Base-by-base conservation (phyloP, 2,329 filamentous ascomycete genomes). In the Phialophora expanda region DNA sequence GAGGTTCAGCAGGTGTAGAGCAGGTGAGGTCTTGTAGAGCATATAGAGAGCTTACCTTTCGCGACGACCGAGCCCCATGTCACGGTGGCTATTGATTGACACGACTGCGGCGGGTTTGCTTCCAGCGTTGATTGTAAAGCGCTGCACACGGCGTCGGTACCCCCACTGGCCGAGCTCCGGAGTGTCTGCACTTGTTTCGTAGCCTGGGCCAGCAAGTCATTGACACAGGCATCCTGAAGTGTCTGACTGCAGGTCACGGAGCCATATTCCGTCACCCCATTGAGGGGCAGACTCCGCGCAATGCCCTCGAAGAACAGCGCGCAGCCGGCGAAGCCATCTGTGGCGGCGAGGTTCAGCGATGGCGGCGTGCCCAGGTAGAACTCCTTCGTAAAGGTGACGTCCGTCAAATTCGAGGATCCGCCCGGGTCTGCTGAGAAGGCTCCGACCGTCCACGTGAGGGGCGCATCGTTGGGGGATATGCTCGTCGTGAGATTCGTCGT, bases 281-380 rank as follows among this genome's bases (percentile, higher is more conserved):
- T 63, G 41, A 68, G 56, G 2, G 63, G 41, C 22, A 68, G 53
- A 34, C 66, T 68, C 26, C 60, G 48, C 4, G 66, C 63, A 44
- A 68, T 68, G 28, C 66, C 66, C 46, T 68, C 66, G 32, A 68
- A 68, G 56, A 68, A 65, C 12, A 68, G 28, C n/a, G 66, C 63
- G 38, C 66, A 68, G 20, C 66, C 63, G 12, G 51, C 50, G 28
- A 67, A 62, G 12, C 17, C 46, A 8, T 51, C 38, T 1, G 59
- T 28, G 17, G 20, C 24, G 30, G 62, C 56, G 7, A 68, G 62
- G 51, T 65, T 46, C 32, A 66, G 30, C 26, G 55, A 53, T 6
- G 66, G 63, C 6, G 66, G 66, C 20, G 38, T 61, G 28, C 66
- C 66, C 4, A 68, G 66, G 50, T 68, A 68, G 46, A 68, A 68